A percentile compares a stretch with the other conserved stretches of the same genome.
phyloP scores from a whole-genome alignment of 768 basidiomycete species.

The Aureoboletus auriporus region DNA sequence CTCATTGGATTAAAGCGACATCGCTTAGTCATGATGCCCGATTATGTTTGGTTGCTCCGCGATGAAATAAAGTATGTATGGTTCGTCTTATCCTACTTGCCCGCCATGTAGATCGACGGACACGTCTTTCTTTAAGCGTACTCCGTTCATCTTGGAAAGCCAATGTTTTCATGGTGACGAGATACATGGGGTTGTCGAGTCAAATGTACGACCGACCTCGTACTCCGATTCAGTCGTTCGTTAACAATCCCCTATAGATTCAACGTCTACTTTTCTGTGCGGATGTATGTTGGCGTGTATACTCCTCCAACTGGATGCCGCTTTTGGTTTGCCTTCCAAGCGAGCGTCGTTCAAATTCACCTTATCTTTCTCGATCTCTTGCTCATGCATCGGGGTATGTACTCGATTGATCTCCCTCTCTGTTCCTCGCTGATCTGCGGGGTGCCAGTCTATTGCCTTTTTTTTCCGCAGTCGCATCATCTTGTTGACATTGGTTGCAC shows the following conservation, averaged over 20 bases:
- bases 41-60: constrained; percentile 8
- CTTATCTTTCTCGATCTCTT: constrained; percentile 8
- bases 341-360: constrained; percentile 7
- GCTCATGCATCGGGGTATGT: constrained; percentile 18
- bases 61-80: constrained; percentile 15
- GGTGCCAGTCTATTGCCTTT: constrained; percentile 17
- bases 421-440: not conserved
- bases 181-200: constrained; percentile 17
- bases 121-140: not conserved
- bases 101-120: too few species aligned
- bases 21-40: constrained; percentile 8
- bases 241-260: constrained; percentile 7
- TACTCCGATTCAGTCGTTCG: not conserved
- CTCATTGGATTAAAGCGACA: not conserved
- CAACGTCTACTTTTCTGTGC: constrained; percentile 16
- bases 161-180: constrained; percentile 5
- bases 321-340: constrained; percentile 18
- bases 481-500: constrained; percentile 1
- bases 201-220: constrained; percentile 15
- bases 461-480: constrained; percentile 8
- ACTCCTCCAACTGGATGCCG: constrained; percentile 7
- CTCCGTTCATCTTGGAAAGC: constrained; percentile 7
- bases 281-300: constrained; percentile 12
- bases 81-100: not conserved
- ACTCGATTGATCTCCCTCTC: not conserved